Evolutionary conservation across 2,329 filamentous ascomycete species (phyloP).

Genomic region (Beauveria brongniartii): DNA sequence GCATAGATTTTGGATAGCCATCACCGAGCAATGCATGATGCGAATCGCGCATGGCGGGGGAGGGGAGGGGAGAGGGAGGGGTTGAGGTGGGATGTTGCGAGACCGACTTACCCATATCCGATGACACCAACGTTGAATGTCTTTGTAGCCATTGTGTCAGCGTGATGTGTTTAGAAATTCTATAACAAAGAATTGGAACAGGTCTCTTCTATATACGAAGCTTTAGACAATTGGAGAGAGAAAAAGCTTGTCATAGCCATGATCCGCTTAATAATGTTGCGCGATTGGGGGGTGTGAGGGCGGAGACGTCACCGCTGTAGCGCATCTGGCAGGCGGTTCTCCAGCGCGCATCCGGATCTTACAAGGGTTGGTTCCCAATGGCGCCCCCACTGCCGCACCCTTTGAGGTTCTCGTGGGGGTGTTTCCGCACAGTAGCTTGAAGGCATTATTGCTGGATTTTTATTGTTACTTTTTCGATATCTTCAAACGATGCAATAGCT

Average conservation of each 20-base stretch:
- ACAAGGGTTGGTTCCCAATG: background rate
- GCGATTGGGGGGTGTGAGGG: background rate
- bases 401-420: background rate
- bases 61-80: conserved; percentile 5
- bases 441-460: too few species aligned
- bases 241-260: background rate
- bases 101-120: conserved; percentile 38
- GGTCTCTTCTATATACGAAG: background rate
- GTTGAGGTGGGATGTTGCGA: background rate
- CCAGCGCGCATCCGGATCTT: background rate
- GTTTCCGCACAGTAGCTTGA: too few species aligned
- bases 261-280: background rate
- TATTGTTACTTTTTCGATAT: too few species aligned
- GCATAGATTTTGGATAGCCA: too few species aligned
- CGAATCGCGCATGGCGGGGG: conserved; percentile 1
- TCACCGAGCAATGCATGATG: background rate
- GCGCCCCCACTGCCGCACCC: background rate
- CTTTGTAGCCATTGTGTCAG: conserved; percentile 19
- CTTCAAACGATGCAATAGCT: too few species aligned
- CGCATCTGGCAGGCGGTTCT: background rate
- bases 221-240: background rate
- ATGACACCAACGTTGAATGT: conserved; percentile 43
- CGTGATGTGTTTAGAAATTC: background rate
- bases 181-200: background rate
- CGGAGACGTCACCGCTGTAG: background rate